Conservation (phyloP, 345 rosid species). For the Viola odorata region DNA sequence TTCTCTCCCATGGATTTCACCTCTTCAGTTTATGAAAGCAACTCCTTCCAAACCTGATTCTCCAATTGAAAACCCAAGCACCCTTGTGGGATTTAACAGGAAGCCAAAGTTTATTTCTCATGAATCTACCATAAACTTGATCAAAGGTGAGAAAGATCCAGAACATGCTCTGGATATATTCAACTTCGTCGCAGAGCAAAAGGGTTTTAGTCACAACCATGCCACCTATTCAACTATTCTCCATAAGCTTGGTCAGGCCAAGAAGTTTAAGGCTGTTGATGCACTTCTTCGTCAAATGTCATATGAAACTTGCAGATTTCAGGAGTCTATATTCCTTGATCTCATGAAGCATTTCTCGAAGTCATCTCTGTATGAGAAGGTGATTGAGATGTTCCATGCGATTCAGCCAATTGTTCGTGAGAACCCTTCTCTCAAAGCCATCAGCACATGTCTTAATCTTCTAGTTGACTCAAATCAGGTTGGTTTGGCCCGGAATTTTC, state of each 20-base stretch:
- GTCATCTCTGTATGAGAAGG: slow-evolving; percentile 43
- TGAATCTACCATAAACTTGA: slow-evolving; percentile 51
- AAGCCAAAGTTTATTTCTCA: slow-evolving; percentile 58
- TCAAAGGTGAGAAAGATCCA: slow-evolving; percentile 67
- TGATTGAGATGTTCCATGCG: slow-evolving; percentile 62
- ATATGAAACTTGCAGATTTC: slow-evolving; percentile 76
- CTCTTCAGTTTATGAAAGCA: slow-evolving; percentile 28
- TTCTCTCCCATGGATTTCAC: slow-evolving; percentile 62
- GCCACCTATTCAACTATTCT: slow-evolving; percentile 67
- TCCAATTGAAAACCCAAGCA: slow-evolving; percentile 27
- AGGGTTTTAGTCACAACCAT: slow-evolving; percentile 75
- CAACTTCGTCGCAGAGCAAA: slow-evolving; percentile 59
- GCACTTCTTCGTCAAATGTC: slow-evolving; percentile 72
- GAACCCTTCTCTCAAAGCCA: slow-evolving; percentile 74
- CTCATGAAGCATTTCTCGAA: slow-evolving; percentile 70
- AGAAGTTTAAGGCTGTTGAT: slow-evolving; percentile 71
- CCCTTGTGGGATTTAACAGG: slow-evolving; percentile 19
- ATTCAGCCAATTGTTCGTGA: slow-evolving; percentile 61
- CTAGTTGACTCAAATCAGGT: slow-evolving; percentile 60
- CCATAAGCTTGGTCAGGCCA: slow-evolving; percentile 58
- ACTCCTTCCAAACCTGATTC: slow-evolving; percentile 23
- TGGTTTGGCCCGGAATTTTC: slow-evolving; percentile 42
- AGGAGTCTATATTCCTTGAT: slow-evolving; percentile 66
- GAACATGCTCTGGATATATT: slow-evolving; percentile 64
- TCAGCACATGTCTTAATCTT: slow-evolving; percentile 85